These are phyloP conservation scores for Lobosporangium transversale DNA, from an alignment of 192 early-diverging fungal genomes.

Conservation along the genomic window DNA sequence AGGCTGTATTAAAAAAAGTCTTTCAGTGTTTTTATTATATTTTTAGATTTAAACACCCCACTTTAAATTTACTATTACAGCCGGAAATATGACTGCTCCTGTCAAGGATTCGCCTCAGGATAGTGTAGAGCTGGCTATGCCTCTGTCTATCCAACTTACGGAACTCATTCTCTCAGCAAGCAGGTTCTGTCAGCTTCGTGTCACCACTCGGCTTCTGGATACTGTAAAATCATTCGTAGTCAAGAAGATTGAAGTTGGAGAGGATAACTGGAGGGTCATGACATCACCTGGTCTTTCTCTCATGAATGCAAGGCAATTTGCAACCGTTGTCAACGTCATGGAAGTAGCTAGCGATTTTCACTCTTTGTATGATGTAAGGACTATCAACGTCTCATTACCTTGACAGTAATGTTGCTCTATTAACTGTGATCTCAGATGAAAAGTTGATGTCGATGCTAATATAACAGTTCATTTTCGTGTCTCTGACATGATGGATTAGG, in stretches of 20 bases:
- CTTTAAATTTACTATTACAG: no score
- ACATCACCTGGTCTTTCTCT: slow-evolving; percentile 79
- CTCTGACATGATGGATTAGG: no score
- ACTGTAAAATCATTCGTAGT: slow-evolving; percentile 60
- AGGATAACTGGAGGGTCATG: slow-evolving; percentile 84
- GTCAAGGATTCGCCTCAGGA: slow-evolving; percentile 46
- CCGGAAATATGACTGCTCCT: slow-evolving; percentile 54
- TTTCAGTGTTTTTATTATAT: no score
- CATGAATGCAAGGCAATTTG: slow-evolving; percentile 75
- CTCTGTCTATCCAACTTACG: slow-evolving; percentile 38
- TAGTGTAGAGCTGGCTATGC: slow-evolving; percentile 40
- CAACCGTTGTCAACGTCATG: slow-evolving; percentile 58
- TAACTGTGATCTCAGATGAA: not conserved
- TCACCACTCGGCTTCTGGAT: slow-evolving; percentile 55
- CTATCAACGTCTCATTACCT: no score
- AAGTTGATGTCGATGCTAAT: not conserved
- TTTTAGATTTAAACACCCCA: no score
- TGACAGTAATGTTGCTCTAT: not conserved
- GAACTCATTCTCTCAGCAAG: slow-evolving; percentile 55
- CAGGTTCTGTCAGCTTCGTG: slow-evolving; percentile 56
- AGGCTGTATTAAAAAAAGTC: not conserved
- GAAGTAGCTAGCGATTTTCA: slow-evolving; percentile 61
- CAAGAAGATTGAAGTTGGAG: slow-evolving; percentile 55
- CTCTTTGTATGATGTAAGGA: slow-evolving; percentile 55
- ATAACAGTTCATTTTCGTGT: not conserved